A percentile compares a stretch with the other conserved stretches of the same genome.
These are phyloP conservation scores for Luvunga scandens DNA, from an alignment of 345 rosid genomes.

Conservation along the genomic window DNA sequence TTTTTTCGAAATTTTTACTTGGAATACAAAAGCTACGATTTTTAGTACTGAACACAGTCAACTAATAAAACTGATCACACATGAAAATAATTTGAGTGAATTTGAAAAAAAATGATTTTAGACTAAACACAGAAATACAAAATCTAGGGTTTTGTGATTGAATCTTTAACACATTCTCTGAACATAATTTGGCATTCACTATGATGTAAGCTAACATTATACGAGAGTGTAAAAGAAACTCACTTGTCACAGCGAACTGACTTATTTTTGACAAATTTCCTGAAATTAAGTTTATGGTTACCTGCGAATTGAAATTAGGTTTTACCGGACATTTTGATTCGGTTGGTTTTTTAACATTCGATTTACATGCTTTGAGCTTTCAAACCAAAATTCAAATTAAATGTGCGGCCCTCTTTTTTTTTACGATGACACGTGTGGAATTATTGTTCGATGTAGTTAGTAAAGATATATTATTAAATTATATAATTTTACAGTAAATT, in stretches of 20 bases:
- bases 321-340: neutral
- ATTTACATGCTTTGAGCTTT: too few relatives aligned
- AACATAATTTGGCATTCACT: neutral
- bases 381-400: too few relatives aligned
- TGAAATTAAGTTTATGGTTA: too few relatives aligned
- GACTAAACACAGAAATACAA: neutral
- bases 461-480: accelerated
- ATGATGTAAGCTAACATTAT: neutral
- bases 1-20: too few relatives aligned
- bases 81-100: neutral
- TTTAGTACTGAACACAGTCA: neutral
- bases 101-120: neutral
- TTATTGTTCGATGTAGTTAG: accelerated
- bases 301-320: neutral
- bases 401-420: too few relatives aligned
- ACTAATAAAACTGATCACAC: neutral
- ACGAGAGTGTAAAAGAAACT: neutral
- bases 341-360: too few relatives aligned
- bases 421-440: too few relatives aligned
- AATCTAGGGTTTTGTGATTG: neutral
- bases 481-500: too few relatives aligned
- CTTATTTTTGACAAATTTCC: neutral
- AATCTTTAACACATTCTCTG: neutral
- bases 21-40: neutral
- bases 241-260: neutral